Evolutionary conservation across 768 basidiomycete genomes (phyloP).

Genomic region (Mrakia frigida): DNA sequence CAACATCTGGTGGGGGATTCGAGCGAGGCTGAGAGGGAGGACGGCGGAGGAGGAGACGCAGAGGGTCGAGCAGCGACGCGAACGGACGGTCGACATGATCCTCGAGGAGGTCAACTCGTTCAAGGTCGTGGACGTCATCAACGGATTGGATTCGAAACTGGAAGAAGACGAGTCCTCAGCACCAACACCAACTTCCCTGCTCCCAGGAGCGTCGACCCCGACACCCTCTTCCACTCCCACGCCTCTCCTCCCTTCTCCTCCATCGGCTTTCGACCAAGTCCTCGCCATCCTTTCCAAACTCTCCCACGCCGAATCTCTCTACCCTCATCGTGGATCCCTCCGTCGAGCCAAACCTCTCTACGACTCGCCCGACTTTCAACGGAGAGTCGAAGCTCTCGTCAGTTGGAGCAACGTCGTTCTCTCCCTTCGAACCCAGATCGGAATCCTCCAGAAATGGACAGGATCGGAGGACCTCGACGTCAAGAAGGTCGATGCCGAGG

Average conservation of each 20-base stretch:
- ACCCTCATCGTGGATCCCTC: slow-evolving; percentile 76
- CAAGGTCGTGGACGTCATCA: slow-evolving; percentile 51
- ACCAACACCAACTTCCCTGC: slow-evolving; percentile 36
- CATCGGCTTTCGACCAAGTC: slow-evolving; percentile 42
- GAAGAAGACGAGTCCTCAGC: not conserved
- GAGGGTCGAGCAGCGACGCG: slow-evolving; percentile 73
- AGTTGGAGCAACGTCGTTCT: slow-evolving; percentile 86
- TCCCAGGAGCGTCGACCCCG: slow-evolving; percentile 19
- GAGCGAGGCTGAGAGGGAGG: slow-evolving; percentile 75
- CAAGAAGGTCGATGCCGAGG: slow-evolving; percentile 32
- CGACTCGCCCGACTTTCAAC: slow-evolving; percentile 60
- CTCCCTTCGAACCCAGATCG: slow-evolving; percentile 75
- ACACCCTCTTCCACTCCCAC: slow-evolving; percentile 42
- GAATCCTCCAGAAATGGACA: slow-evolving; percentile 83
- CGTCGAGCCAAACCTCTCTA: slow-evolving; percentile 70
- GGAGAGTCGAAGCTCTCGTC: slow-evolving; percentile 80
- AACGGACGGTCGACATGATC: slow-evolving; percentile 71
- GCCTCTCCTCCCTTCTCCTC: not conserved
- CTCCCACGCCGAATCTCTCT: slow-evolving; percentile 77
- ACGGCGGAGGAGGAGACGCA: slow-evolving; percentile 76
- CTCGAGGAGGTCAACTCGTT: slow-evolving; percentile 79
- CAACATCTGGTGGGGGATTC: slow-evolving; percentile 76
- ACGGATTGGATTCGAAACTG: slow-evolving; percentile 13
- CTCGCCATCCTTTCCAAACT: slow-evolving; percentile 60
- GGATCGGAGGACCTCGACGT: slow-evolving; percentile 79